Percentiles rank a stretch among this genome's conserved stretches.
Evolutionary conservation across 139 green algal genomes (phyloP).

Genomic region (Diplosphaera chodatii): DNA sequence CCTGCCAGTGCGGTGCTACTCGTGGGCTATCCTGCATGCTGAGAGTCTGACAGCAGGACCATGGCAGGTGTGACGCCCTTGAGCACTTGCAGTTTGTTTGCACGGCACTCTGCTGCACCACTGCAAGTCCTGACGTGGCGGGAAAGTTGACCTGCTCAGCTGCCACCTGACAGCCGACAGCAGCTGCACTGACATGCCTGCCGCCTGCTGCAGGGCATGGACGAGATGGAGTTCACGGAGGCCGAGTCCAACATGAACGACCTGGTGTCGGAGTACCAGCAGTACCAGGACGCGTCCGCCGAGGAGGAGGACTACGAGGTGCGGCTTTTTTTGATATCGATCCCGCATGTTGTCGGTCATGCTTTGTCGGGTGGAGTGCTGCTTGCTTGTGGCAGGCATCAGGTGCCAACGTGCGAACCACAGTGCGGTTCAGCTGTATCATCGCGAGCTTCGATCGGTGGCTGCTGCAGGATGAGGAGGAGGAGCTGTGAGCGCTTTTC

Average conservation of each 20-base stretch:
- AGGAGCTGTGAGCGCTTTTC: background rate
- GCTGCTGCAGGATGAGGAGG: background rate
- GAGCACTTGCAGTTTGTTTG: no score
- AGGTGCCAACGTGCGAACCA: background rate
- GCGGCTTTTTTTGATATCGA: no score
- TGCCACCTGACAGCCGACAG: no score
- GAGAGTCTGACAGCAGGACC: no score
- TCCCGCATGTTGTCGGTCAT: no score
- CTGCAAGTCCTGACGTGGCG: no score
- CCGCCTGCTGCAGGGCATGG: slow-evolving; percentile 88
- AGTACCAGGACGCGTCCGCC: slow-evolving; percentile 95
- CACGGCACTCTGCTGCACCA: no score
- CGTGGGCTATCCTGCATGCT: no score
- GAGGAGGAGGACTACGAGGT: slow-evolving; percentile 72
- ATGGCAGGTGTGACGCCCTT: no score
- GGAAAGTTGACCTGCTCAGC: no score
- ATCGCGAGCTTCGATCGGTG: background rate
- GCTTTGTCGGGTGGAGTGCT: background rate
- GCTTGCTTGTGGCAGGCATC: background rate
- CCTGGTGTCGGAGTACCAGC: slow-evolving; percentile 96
- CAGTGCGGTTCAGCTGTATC: background rate
- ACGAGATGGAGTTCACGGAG: slow-evolving; percentile 99
- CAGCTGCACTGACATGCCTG: no score
- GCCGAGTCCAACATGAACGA: slow-evolving; percentile 98
- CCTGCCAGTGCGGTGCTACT: background rate